Evolutionary conservation across 208 protist genomes (phyloP).

Genomic region (Acanthamoeba triangularis): DNA sequence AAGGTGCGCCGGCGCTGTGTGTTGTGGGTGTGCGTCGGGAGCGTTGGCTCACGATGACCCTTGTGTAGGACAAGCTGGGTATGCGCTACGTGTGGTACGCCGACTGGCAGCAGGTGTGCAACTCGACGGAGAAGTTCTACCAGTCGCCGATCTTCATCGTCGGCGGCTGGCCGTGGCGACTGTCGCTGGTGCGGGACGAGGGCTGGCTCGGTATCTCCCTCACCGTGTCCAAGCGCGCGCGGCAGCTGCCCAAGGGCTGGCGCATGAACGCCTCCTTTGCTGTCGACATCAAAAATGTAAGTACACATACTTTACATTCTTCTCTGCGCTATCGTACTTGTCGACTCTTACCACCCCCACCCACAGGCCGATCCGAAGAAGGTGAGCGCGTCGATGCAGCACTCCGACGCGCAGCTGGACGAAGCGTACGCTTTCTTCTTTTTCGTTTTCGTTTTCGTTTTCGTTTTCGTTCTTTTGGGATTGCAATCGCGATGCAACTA

Average conservation of each 20-base stretch:
- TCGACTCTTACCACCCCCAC: background rate
- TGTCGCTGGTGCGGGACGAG: constrained; percentile 49
- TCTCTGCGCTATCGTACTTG: background rate
- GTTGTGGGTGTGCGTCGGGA: no score
- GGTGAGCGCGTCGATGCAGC: constrained; percentile 45
- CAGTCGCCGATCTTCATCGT: constrained; percentile 43
- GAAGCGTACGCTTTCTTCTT: constrained; percentile 2
- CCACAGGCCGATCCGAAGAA: background rate
- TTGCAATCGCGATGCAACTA: background rate
- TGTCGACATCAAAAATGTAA: constrained; percentile 39
- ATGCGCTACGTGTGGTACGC: constrained; percentile 46
- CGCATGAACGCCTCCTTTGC: constrained; percentile 55
- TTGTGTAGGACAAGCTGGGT: constrained; percentile 17
- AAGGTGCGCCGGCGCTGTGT: background rate
- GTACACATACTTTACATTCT: background rate
- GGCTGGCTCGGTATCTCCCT: constrained; percentile 40
- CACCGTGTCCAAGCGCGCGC: constrained; percentile 27
- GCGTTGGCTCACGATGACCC: no score
- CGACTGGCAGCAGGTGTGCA: constrained; percentile 39
- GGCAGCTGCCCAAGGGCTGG: constrained; percentile 44
- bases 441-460: background rate
- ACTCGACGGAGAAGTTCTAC: constrained; percentile 35
- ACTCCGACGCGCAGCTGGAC: constrained; percentile 19
- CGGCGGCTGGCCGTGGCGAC: constrained; percentile 18
- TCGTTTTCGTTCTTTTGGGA: background rate